Evolutionary conservation across 108 stramenopile genomes (phyloP), one percentile per base, ranked within the genome.

Genomic region (Skeletonema costatum): DNA sequence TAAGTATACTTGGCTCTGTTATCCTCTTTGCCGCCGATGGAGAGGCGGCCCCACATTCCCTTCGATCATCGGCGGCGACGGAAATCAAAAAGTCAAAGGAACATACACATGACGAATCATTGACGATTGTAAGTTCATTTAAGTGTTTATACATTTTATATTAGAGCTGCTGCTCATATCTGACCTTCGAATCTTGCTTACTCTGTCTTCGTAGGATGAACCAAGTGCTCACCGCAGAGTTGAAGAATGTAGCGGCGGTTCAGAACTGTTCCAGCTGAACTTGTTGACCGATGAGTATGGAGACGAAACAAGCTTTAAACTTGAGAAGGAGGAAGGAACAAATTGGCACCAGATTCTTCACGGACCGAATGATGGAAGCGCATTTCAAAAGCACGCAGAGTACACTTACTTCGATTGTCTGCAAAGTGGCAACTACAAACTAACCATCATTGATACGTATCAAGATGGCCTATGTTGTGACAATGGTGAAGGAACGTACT

Each of bases 391-490:
- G 32, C 42, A 65, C 62, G 53, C 63, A 3, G 32, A 50, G 32
- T 73, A 73, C 33, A 42, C 30, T 32, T 62, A 33, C 32, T 35
- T 46, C 8, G 25, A n/a, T 2, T 73, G 73, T 17, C 13, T 73
- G 60, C 25, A 30, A 6, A 31, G 32, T 32, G 62, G 17, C 16
- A 64, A 63, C 7, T 73, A 73, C 63, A 39, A 25, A 35, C 17
- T 73, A 8, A 64, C 63, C 30, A 51, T 73, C 2, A 2, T 11
- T 14, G 63, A 73, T 31, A 4, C 46, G 2, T 32, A 35, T 11
- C 19, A 48, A 0, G 80, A 73, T 29, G 73, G 73, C 0, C 2
- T 78, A 0, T 78, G 77, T 30, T 78, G 77, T 64, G 46, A 59
- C 4, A 48, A 35, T 46, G 53, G 56, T 6, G 56, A 46, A 13